These are phyloP conservation scores for Trichoderma gracile DNA, from an alignment of 2,329 filamentous ascomycete species.

Conservation along the genomic window DNA sequence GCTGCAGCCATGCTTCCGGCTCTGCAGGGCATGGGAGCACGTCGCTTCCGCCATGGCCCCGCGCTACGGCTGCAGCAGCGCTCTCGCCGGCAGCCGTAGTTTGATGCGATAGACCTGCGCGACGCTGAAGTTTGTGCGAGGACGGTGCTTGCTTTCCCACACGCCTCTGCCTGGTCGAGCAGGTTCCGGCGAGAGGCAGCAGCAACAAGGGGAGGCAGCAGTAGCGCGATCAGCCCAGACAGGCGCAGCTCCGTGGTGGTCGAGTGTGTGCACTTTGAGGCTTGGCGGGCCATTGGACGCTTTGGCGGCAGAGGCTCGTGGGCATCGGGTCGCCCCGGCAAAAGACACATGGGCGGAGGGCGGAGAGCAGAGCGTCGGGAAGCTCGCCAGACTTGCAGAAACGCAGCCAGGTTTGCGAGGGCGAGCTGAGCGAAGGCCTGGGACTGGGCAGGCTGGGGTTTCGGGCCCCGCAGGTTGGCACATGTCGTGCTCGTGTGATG, in stretches of 20 bases:
- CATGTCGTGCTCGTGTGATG: conserved; percentile 24
- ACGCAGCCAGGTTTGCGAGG: conserved; percentile 17
- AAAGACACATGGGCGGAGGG: neutral
- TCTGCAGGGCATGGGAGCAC: conserved; percentile 4
- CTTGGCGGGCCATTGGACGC: neutral
- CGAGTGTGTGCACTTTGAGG: neutral
- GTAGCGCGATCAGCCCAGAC: neutral
- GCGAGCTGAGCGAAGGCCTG: neutral
- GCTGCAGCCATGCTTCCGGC: conserved; percentile 10
- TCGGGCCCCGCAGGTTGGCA: conserved; percentile 19
- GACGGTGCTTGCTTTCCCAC: neutral
- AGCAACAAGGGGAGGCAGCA: neutral
- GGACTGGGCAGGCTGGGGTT: neutral
- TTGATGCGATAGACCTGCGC: too few species aligned
- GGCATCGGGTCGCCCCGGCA: conserved; percentile 12
- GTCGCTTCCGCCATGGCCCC: conserved; percentile 20
- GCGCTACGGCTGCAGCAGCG: conserved; percentile 19
- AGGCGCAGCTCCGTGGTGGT: neutral
- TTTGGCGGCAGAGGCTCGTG: neutral
- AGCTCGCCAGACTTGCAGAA: conserved; percentile 7
- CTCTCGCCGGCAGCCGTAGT: neutral
- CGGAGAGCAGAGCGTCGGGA: neutral
- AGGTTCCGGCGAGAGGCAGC: neutral
- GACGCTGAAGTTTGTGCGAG: neutral
- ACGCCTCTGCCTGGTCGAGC: neutral